Percentiles rank a stretch among this genome's conserved stretches.
phyloP scores from a whole-genome alignment of 192 early-diverging fungal species.

The Chytriomyces confervae region DNA sequence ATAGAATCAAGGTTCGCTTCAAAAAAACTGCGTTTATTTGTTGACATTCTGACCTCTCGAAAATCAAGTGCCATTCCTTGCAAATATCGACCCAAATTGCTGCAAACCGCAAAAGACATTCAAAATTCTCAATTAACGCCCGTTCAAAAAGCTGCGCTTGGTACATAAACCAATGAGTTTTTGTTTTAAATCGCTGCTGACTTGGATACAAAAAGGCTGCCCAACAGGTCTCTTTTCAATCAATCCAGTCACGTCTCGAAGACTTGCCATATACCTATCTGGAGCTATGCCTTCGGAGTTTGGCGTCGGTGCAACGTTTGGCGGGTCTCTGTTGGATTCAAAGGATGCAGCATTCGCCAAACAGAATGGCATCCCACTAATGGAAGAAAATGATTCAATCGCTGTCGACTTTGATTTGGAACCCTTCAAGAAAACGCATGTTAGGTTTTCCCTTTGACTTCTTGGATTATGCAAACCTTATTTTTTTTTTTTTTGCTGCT shows the following conservation, averaged over 20 bases:
- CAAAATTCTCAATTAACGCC: background rate
- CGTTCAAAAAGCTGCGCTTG: background rate
- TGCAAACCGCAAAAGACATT: background rate
- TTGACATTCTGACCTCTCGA: background rate
- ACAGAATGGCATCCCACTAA: conserved; percentile 19
- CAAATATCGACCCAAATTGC: background rate
- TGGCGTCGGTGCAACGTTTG: background rate
- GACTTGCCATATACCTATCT: conserved; percentile 8
- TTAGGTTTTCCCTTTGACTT: background rate
- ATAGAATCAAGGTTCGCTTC: background rate
- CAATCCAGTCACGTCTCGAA: conserved; percentile 5
- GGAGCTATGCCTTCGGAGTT: conserved; percentile 5
- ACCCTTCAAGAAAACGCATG: conserved; percentile 7
- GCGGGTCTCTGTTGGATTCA: background rate
- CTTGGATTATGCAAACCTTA: background rate
- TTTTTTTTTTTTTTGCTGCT: no score
- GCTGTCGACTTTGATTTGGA: background rate
- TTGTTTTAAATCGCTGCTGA: no score
- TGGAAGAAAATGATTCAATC: background rate
- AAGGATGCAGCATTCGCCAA: conserved; percentile 31
- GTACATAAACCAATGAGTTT: background rate
- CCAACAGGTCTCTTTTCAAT: conserved; percentile 10
- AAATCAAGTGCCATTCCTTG: background rate
- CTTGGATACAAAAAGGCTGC: conserved; percentile 5
- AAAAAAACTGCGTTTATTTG: background rate